A percentile compares a stretch with the other conserved stretches of the same genome.
Conservation (phyloP, 805 yeast species). For the Sugiyamaella americana region DNA sequence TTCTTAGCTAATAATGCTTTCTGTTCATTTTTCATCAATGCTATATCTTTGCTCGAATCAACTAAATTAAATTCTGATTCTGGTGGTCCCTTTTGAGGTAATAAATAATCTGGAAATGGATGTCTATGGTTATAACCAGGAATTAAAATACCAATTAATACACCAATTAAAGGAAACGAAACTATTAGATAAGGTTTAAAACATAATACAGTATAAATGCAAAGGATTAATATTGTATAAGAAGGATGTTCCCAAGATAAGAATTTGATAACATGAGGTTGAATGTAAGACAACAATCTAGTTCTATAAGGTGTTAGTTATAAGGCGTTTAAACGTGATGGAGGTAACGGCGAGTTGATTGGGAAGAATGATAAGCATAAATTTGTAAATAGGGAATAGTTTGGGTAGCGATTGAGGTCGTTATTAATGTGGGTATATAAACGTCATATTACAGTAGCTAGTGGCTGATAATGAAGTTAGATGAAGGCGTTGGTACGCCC, state of each 20-base stretch:
- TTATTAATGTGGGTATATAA: too few relatives aligned
- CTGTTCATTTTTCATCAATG: not conserved
- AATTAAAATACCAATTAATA: constrained; percentile 54
- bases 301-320: too few relatives aligned
- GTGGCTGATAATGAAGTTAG: too few relatives aligned
- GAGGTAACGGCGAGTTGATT: too few relatives aligned
- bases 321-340: too few relatives aligned
- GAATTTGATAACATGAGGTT: constrained; percentile 25
- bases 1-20: not conserved
- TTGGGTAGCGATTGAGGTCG: too few relatives aligned
- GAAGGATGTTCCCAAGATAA: constrained; percentile 73
- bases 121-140: constrained; percentile 69
- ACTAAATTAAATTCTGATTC: constrained; percentile 1
- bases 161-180: constrained; percentile 52
- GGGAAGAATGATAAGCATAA: too few relatives aligned
- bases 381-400: too few relatives aligned
- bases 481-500: too few relatives aligned
- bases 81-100: constrained; percentile 24
- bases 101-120: constrained; percentile 39
- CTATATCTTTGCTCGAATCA: constrained; percentile 3
- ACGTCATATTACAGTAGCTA: too few relatives aligned
- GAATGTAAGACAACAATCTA: constrained; percentile 1
- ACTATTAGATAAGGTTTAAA: constrained; percentile 64
- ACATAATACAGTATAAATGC: constrained; percentile 60
- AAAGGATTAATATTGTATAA: constrained; percentile 54